Conservation (phyloP, 2,329 filamentous ascomycete genomes). For the Cadophora luteo-olivacea region DNA sequence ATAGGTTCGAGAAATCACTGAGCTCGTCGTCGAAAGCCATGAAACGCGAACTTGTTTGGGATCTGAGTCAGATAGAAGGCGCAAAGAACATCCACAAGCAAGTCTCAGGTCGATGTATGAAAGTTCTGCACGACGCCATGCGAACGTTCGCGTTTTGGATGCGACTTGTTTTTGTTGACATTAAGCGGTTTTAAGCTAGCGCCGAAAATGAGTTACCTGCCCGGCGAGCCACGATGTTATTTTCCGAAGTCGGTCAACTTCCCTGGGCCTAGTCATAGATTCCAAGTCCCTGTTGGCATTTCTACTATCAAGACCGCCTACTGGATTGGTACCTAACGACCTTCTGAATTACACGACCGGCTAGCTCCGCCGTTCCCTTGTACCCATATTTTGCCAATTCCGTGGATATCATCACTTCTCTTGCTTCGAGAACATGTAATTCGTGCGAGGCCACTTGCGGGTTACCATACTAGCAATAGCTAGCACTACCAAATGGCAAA, state of each 20-base stretch:
- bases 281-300: too few relatives aligned
- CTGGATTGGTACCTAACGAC: too few relatives aligned
- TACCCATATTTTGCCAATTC: neutral
- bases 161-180: neutral
- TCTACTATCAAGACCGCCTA: too few relatives aligned
- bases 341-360: too few relatives aligned
- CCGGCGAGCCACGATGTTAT: neutral
- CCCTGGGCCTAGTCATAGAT: neutral
- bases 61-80: neutral
- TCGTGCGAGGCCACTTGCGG: neutral
- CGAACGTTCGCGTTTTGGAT: neutral
- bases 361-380: neutral
- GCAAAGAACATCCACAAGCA: neutral
- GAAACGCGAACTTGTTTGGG: neutral
- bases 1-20: slow-evolving; percentile 14
- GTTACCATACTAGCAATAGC: neutral
- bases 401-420: neutral
- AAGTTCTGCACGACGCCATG: neutral
- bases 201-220: neutral
- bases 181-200: neutral
- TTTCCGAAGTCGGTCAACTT: neutral
- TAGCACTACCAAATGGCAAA: too few relatives aligned
- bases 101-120: neutral
- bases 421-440: neutral
- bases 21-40: slow-evolving; percentile 16